A percentile compares a stretch with the other conserved stretches of the same genome.
Conservation (phyloP, 495 filamentous ascomycete genomes). For the Trichoderma erinaceum region DNA sequence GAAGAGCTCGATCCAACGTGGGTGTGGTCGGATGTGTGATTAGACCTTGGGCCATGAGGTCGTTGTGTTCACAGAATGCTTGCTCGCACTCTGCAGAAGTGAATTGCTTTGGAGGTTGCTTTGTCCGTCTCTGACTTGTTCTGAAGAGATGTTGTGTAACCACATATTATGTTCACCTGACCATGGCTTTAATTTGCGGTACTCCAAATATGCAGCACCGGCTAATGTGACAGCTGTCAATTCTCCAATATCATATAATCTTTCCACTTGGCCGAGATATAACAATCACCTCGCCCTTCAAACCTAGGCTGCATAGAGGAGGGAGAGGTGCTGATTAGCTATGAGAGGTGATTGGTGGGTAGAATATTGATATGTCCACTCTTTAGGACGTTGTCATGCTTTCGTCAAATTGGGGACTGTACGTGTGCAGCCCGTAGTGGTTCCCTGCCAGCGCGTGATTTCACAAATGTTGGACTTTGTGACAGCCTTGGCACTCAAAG, state of each 20-base stretch:
- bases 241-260: background rate
- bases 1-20: background rate
- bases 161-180: background rate
- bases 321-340: no score
- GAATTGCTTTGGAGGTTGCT: background rate
- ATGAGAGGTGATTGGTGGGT: no score
- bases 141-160: background rate
- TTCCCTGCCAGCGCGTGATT: no score
- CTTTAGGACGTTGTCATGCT: background rate
- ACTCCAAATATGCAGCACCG: conserved; percentile 1
- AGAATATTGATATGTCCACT: no score
- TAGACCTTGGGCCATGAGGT: background rate
- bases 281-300: background rate
- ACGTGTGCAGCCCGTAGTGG: background rate
- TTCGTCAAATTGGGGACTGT: background rate
- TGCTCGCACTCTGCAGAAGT: background rate
- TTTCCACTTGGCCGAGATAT: background rate
- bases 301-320: background rate
- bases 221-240: background rate
- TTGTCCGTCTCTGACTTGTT: background rate
- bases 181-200: background rate
- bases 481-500: no score
- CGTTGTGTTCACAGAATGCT: background rate
- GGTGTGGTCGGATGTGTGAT: background rate
- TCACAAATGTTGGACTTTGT: no score